Evolutionary conservation across 2,329 filamentous ascomycete species (phyloP).

Genomic region (Neodidymelliopsis sp.): DNA sequence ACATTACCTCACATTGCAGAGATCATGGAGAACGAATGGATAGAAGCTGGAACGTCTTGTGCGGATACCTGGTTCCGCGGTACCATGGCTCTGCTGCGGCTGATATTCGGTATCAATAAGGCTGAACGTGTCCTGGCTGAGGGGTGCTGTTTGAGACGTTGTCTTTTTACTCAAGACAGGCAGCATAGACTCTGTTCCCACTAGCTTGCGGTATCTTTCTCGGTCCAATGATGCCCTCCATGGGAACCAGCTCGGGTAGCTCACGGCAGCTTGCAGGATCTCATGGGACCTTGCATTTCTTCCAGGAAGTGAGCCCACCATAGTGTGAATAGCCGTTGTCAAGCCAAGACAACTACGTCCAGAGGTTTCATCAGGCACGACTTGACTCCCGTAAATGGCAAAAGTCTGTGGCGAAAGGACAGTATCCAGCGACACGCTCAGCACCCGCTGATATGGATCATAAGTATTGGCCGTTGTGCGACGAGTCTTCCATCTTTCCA

Average conservation of each 20-base stretch:
- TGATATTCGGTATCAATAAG: not conserved
- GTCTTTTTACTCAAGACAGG: conserved; percentile 2
- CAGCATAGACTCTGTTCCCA: not conserved
- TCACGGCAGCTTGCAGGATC: conserved; percentile 4
- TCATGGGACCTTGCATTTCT: conserved; percentile 4
- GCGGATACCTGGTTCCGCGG: not conserved
- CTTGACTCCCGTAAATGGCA: not conserved
- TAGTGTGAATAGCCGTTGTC: conserved; percentile 8
- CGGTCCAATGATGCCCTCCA: not conserved
- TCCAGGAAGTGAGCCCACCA: not conserved
- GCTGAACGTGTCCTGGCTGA: conserved; percentile 1
- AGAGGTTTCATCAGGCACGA: conserved; percentile 2
- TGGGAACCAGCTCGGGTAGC: conserved; percentile 8
- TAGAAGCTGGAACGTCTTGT: not conserved
- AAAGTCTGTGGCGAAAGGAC: conserved; percentile 1
- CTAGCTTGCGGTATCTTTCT: conserved; percentile 1
- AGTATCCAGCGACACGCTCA: conserved; percentile 12
- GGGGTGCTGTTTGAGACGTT: conserved; percentile 1
- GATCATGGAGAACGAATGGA: conserved; percentile 5
- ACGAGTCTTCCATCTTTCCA: conserved; percentile 13
- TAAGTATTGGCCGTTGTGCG: conserved; percentile 17
- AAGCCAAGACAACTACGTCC: conserved; percentile 1
- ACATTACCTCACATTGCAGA: conserved; percentile 2
- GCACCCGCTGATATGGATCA: conserved; percentile 13
- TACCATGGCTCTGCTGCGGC: not conserved